Base-by-base conservation (phyloP, 805 yeast genomes). In the Lipomyces japonicus region DNA sequence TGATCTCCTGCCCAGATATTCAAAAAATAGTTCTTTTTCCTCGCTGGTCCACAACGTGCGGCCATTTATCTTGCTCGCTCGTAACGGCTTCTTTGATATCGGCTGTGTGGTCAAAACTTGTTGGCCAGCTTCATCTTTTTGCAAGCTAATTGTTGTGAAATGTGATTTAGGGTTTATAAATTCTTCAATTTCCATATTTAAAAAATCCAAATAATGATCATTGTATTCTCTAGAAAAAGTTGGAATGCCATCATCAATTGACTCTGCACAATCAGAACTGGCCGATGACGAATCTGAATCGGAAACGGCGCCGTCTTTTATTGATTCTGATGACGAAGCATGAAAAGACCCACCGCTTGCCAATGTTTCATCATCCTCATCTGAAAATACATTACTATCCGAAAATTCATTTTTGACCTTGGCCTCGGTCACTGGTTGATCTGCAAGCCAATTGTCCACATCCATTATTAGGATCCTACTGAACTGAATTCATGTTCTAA, bases 21-120 rank as follows among this genome's bases (percentile, higher is more conserved):
- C 50, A 25, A 52, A 54, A 35, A 54, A 54, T 3, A 44, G 28
- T 23, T 54, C 58, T 24, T 54, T 54, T 38, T 54, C 58, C 7
- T n/a, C 25, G n/a, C 39, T 16, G 1, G 53, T 42, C 58, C 58
- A 54, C 9, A 7, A 19, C 14, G 53, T 52, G 3, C 44, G 44
- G 18, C 37, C 36, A 16, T 46, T 53, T 18, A 53, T 31, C n/a
- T 10, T 12, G 9, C 50, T 42, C 23, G 53, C 9, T 12, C 25
- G 34, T 3, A 48, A 23, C 24, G 5, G 24, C 32, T 39, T 12
- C 14, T 39, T 23, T 6, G 16, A 25, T 14, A 14, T 5, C 26
- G 26, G 19, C 18, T 18, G 6, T 39, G n/a, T 18, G 16, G n/a
- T 19, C 10, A 34, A 37, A 9, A 9, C 41, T 5, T 18, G 21